phyloP scores from a whole-genome alignment of 345 rosid species.

The Corchorus capsularis region DNA sequence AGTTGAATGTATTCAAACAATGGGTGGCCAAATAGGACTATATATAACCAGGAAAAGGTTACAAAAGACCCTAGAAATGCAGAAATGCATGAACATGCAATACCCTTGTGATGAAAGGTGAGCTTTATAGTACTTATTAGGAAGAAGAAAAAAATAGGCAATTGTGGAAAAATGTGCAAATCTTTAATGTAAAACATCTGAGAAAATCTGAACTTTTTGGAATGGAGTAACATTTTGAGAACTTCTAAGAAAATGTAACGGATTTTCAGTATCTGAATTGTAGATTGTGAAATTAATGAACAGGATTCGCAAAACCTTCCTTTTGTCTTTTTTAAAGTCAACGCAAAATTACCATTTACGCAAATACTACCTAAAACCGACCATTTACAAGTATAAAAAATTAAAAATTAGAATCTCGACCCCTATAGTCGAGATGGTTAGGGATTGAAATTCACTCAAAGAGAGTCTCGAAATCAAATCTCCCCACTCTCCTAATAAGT shows the following conservation, averaged over 20 bases:
- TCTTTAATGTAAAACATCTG: background rate
- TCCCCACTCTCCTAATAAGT: too few species aligned
- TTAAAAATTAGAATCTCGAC: too few species aligned
- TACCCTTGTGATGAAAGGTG: background rate
- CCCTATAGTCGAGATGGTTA: too few species aligned
- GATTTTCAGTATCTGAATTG: background rate
- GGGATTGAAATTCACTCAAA: too few species aligned
- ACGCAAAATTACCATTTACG: background rate
- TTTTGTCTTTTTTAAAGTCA: background rate
- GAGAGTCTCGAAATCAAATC: too few species aligned
- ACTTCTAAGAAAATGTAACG: background rate
- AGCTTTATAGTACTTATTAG: background rate
- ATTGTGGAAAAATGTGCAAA: background rate
- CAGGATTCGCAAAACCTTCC: background rate
- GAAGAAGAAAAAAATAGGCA: background rate
- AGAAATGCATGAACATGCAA: background rate
- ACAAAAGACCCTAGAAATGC: background rate
- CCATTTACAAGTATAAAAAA: too few species aligned
- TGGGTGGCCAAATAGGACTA: background rate
- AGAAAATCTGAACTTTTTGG: background rate
- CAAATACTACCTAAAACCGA: background rate
- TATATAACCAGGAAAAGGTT: background rate
- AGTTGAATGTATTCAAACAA: background rate
- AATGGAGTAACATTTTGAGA: background rate
- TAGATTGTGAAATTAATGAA: background rate